phyloP scores from a whole-genome alignment of 345 rosid species.

The Hibiscus tridactylites region DNA sequence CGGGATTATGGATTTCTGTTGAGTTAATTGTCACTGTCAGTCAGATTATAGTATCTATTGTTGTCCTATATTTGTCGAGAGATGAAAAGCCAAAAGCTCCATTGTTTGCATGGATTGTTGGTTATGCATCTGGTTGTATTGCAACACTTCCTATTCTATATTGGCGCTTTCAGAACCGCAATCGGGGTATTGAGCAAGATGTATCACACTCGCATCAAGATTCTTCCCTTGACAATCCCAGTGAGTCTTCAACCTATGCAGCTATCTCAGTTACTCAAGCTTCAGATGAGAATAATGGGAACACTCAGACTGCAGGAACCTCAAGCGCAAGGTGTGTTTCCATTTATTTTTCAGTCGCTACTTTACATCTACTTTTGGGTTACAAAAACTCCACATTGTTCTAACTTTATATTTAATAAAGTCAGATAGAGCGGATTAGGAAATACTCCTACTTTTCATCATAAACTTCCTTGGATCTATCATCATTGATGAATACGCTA shows the following conservation, averaged over 20 bases:
- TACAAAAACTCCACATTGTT: neutral
- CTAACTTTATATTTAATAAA: neutral
- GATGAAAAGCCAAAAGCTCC: conserved; percentile 79
- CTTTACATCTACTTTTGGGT: neutral
- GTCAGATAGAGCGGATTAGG: neutral
- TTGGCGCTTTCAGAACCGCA: conserved; percentile 59
- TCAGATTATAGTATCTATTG: conserved; percentile 71
- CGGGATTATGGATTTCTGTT: conserved; percentile 73
- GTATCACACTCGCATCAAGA: conserved; percentile 30
- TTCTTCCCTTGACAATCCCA: conserved; percentile 29
- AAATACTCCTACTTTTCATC: neutral
- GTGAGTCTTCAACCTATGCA: conserved; percentile 50
- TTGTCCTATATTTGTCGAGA: conserved; percentile 55
- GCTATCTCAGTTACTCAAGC: conserved; percentile 49
- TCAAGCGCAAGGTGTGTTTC: conserved; percentile 38
- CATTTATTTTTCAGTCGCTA: neutral
- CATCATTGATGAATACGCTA: neutral
- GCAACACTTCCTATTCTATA: conserved; percentile 80
- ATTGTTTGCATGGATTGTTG: conserved; percentile 68
- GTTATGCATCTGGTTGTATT: conserved; percentile 78
- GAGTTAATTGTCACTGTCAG: conserved; percentile 62
- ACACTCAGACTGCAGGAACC: conserved; percentile 28
- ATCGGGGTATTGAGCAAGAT: conserved; percentile 32
- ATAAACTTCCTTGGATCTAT: neutral
- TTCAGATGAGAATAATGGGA: conserved; percentile 39